Percentiles rank a stretch among this genome's conserved stretches.
Conservation (phyloP, 441 rosid species). For the Euphorbia neoarborescens region DNA sequence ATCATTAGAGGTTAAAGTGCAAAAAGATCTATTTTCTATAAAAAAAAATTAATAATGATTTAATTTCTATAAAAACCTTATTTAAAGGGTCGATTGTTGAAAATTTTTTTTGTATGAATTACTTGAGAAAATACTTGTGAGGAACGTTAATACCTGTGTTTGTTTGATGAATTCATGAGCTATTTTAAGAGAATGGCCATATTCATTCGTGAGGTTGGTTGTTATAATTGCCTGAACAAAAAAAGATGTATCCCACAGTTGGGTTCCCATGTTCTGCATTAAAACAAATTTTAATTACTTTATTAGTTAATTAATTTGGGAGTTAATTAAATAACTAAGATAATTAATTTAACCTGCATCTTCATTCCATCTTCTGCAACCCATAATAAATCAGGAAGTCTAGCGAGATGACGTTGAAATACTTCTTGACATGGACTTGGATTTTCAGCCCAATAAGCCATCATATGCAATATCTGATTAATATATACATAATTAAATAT, state of each 20-base stretch:
- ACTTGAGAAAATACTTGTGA: too few species aligned
- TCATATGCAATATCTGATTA: conserved; percentile 62
- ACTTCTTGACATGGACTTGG: conserved; percentile 81
- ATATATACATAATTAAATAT: background rate
- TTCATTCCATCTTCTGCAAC: conserved; percentile 95
- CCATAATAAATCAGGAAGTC: conserved; percentile 67
- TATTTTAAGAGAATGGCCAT: background rate
- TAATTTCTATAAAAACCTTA: too few species aligned
- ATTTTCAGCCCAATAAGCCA: conserved; percentile 88
- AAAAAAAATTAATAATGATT: too few species aligned
- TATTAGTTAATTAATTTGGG: too few species aligned
- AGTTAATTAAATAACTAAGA: background rate
- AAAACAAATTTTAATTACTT: background rate
- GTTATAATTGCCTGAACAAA: conserved; percentile 34
- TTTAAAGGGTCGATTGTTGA: too few species aligned
- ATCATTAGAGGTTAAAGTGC: too few species aligned
- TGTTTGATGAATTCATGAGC: conserved; percentile 5
- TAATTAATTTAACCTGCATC: conserved; percentile 48
- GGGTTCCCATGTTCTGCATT: conserved; percentile 57
- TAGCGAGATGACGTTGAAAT: conserved; percentile 66
- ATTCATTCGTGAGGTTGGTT: conserved; percentile 29
- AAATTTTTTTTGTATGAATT: too few species aligned
- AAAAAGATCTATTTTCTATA: too few species aligned
- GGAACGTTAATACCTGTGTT: too few species aligned
- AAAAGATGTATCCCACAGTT: conserved; percentile 75